Evolutionary conservation across 1,139 yeast species (phyloP).

Genomic region (Tardiomyces depauwii): DNA sequence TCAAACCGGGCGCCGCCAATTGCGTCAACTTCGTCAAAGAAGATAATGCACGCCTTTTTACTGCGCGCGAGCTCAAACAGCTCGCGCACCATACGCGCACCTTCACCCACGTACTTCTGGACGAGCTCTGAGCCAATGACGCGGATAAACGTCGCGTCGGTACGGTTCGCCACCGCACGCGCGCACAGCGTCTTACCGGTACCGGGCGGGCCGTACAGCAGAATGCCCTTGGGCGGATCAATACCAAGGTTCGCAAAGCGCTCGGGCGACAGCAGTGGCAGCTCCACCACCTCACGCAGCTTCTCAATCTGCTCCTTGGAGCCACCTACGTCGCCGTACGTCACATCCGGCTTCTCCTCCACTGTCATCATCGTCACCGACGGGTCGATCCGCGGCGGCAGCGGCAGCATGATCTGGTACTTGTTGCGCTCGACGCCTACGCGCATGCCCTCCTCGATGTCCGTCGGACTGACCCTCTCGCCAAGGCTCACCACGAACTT

Average conservation of each 20-base stretch:
- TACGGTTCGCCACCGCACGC: conserved; percentile 95
- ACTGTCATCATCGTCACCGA: conserved; percentile 99
- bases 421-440: conserved; percentile 97
- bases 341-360: conserved; percentile 90
- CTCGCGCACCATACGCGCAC: conserved; percentile 98
- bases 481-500: conserved; percentile 95
- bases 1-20: conserved; percentile 98
- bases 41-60: conserved; percentile 91
- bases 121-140: conserved; percentile 97
- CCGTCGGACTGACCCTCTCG: conserved; percentile 94
- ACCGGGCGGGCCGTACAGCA: conserved; percentile 96
- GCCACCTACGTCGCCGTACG: conserved; percentile 87
- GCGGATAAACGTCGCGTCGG: conserved; percentile 95
- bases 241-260: conserved; percentile 92
- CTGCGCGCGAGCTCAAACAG: conserved; percentile 98
- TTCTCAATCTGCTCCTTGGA: conserved; percentile 97
- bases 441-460: conserved; percentile 98
- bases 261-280: conserved; percentile 90
- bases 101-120: conserved; percentile 97
- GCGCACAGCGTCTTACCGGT: conserved; percentile 98
- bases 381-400: conserved; percentile 97
- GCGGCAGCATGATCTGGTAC: conserved; percentile 90
- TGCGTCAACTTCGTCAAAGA: conserved; percentile 96
- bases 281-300: conserved; percentile 91
- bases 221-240: conserved; percentile 96